Percentiles rank a stretch among this genome's conserved stretches.
phyloP scores from a whole-genome alignment of 257 asterid genomes.

The Solanum pimpinellifolium region DNA sequence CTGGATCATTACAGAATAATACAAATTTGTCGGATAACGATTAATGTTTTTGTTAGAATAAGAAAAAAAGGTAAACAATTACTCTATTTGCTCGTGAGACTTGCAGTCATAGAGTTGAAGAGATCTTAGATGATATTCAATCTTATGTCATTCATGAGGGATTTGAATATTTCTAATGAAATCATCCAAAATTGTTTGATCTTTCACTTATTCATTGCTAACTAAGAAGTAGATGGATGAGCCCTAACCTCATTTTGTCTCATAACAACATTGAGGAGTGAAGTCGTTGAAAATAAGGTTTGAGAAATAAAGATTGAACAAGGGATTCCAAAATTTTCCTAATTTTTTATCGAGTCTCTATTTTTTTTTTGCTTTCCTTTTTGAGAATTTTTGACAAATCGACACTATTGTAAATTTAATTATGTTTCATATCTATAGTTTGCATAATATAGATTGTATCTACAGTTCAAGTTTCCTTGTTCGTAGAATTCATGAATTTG shows the following conservation, averaged over 20 bases:
- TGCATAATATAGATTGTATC: too few relatives aligned
- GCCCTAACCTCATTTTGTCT: not conserved
- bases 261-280: not conserved
- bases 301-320: not conserved
- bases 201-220: not conserved
- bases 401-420: too few relatives aligned
- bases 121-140: not conserved
- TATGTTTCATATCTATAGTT: too few relatives aligned
- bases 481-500: too few relatives aligned
- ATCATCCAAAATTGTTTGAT: not conserved
- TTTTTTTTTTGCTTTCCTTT: too few relatives aligned
- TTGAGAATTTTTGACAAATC: too few relatives aligned
- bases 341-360: not conserved
- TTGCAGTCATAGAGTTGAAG: not conserved
- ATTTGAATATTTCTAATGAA: not conserved
- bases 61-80: not conserved
- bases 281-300: too few relatives aligned
- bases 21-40: not conserved
- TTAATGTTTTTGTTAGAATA: not conserved
- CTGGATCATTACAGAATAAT: not conserved
- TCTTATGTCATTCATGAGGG: not conserved
- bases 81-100: not conserved
- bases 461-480: too few relatives aligned
- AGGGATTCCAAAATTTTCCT: not conserved
- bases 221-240: not conserved